Conservation (phyloP, 2,329 filamentous ascomycete genomes). For the Aspergillus fijiensis region DNA sequence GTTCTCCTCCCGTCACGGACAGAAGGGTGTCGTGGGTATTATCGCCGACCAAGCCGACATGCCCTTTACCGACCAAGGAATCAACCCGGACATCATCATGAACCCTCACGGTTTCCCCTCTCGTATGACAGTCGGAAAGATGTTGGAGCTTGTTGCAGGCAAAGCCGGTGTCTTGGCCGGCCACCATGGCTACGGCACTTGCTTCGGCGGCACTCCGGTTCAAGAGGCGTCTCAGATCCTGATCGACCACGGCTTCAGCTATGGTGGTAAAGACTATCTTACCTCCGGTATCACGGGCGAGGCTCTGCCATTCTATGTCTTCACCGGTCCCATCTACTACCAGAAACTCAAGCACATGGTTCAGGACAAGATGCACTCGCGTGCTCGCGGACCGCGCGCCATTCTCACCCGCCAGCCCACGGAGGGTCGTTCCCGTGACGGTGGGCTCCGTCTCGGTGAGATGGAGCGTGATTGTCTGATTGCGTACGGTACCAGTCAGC, state of each 20-base stretch:
- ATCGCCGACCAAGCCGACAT: conserved; percentile 96
- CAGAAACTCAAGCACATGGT: conserved; percentile 99
- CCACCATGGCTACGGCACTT: conserved; percentile 84
- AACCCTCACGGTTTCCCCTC: conserved; percentile 99
- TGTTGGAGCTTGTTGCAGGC: conserved; percentile 90
- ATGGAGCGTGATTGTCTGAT: conserved; percentile 99
- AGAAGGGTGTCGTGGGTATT: conserved; percentile 96
- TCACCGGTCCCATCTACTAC: conserved; percentile 98
- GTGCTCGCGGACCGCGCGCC: conserved; percentile 82
- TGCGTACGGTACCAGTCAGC: conserved; percentile 90
- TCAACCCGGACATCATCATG: conserved; percentile 99
- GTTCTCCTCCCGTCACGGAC: conserved; percentile 96
- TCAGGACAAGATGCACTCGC: conserved; percentile 98
- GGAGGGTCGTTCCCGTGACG: conserved; percentile 88
- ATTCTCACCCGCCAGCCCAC: conserved; percentile 94
- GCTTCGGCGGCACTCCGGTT: conserved; percentile 78
- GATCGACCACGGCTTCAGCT: conserved; percentile 86
- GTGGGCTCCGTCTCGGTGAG: conserved; percentile 89
- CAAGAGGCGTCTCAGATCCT: conserved; percentile 86
- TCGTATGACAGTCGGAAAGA: conserved; percentile 98
- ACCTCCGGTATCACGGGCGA: conserved; percentile 95
- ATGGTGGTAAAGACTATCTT: conserved; percentile 96
- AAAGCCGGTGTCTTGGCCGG: conserved; percentile 89
- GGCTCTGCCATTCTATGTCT: conserved; percentile 90
- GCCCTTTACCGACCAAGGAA: conserved; percentile 87